Conservation (phyloP, 768 basidiomycete species). For the Psilocybe tampanensis region DNA sequence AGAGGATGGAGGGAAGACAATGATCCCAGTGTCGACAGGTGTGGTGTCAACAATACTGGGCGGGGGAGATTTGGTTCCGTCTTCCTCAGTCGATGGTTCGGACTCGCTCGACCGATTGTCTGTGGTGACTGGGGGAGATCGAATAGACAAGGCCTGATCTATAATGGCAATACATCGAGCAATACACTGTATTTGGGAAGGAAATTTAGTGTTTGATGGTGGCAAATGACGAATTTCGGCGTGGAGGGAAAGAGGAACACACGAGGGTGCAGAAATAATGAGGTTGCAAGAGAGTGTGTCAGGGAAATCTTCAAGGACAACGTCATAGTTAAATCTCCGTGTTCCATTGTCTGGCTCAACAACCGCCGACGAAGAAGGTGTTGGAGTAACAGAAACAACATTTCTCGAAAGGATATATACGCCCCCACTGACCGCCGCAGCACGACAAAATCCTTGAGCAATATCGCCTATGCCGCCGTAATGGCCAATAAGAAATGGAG, state of each 20-base stretch:
- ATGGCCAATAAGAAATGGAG: constrained; percentile 90
- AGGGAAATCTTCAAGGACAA: constrained; percentile 62
- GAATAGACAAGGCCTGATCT: constrained; percentile 35
- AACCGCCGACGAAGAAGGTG: neutral
- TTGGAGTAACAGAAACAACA: constrained; percentile 33
- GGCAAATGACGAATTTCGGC: constrained; percentile 17
- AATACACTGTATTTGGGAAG: constrained; percentile 13
- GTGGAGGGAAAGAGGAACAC: constrained; percentile 31
- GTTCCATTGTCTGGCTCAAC: neutral
- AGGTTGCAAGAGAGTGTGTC: constrained; percentile 58
- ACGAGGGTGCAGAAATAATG: constrained; percentile 51
- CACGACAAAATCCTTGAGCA: constrained; percentile 87
- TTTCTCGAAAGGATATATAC: constrained; percentile 72
- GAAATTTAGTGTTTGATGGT: constrained; percentile 7
- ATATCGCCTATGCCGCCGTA: constrained; percentile 95
- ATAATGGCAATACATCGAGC: constrained; percentile 42
- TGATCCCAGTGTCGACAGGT: constrained; percentile 60
- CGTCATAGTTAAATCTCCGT: constrained; percentile 33
- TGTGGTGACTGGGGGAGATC: constrained; percentile 3
- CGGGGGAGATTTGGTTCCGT: neutral
- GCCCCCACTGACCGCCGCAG: constrained; percentile 78
- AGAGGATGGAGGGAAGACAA: constrained; percentile 76
- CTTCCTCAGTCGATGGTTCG: neutral
- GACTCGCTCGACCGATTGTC: neutral
- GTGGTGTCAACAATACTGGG: constrained; percentile 6